phyloP scores from a whole-genome alignment of 2,329 filamentous ascomycete genomes.

The Botrytis fabae region DNA sequence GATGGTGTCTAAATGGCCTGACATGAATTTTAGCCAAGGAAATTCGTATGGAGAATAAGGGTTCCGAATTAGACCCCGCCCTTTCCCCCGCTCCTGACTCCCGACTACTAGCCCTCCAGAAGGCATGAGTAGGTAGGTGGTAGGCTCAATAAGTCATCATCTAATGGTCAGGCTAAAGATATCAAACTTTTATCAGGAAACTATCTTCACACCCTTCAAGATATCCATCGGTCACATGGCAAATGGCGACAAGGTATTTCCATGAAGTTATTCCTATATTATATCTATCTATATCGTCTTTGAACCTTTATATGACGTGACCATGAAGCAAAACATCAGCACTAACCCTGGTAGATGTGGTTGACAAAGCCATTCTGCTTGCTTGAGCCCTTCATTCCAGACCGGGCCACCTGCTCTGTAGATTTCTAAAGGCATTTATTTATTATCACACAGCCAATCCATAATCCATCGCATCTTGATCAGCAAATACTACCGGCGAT shows the following conservation, averaged over 20 bases:
- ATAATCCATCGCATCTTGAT: not conserved
- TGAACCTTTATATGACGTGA: not conserved
- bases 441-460: not conserved
- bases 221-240: not conserved
- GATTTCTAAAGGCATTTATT: not conserved
- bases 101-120: not conserved
- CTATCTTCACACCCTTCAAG: not conserved
- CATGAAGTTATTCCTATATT: not conserved
- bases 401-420: not conserved
- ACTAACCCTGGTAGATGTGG: not conserved
- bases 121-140: not conserved
- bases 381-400: not conserved
- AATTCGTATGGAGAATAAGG: not conserved
- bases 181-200: not conserved
- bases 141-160: not conserved
- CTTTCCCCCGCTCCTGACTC: not conserved
- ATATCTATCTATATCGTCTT: conserved; percentile 1
- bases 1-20: not conserved
- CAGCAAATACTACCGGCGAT: not conserved
- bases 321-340: not conserved
- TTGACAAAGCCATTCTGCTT: not conserved
- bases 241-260: not conserved
- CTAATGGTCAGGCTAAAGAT: not conserved
- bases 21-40: not conserved
- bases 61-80: not conserved